Percentiles rank a stretch among this genome's conserved stretches.
phyloP scores from a whole-genome alignment of 1,284 basidiomycete species.

The Trichosporon sp. region DNA sequence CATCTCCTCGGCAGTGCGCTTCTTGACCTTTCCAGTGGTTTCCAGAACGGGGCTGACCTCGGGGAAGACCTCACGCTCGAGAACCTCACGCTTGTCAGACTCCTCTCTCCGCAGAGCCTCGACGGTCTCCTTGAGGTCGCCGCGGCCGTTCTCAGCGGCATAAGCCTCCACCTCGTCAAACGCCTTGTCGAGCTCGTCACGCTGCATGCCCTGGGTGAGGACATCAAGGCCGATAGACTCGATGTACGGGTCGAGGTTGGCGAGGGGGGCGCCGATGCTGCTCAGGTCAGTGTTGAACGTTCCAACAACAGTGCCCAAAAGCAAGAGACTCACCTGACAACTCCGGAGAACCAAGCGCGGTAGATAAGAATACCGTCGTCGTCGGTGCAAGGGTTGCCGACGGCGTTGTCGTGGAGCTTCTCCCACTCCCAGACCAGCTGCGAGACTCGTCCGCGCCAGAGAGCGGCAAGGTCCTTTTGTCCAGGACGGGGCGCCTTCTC shows the following conservation, averaged over 20 bases:
- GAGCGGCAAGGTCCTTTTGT: background rate
- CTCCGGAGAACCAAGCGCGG: constrained; percentile 42
- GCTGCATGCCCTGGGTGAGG: constrained; percentile 27
- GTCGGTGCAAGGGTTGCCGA: constrained; percentile 17
- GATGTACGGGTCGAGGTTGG: constrained; percentile 35
- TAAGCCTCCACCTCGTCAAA: constrained; percentile 28
- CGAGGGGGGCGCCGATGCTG: constrained; percentile 31
- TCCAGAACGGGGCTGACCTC: constrained; percentile 40
- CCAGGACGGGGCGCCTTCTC: background rate
- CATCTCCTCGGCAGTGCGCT: constrained; percentile 10
- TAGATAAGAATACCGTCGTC: constrained; percentile 44
- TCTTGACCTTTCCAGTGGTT: constrained; percentile 3
- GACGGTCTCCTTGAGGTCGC: constrained; percentile 25
- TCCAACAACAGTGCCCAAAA: background rate
- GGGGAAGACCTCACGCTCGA: constrained; percentile 27
- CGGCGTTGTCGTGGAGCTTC: constrained; percentile 2
- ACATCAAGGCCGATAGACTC: constrained; percentile 19
- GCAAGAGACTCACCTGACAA: constrained; percentile 30
- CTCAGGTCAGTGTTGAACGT: background rate
- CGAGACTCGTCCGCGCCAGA: constrained; percentile 15
- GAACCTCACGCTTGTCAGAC: constrained; percentile 23
- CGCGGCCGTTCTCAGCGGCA: constrained; percentile 20
- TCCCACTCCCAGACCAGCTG: constrained; percentile 32
- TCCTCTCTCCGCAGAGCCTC: constrained; percentile 26
- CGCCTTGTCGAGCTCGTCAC: constrained; percentile 28